Evolutionary conservation across 2,329 filamentous ascomycete species (phyloP), one percentile per base, ranked within the genome.

Genomic region (Penicillium sp.): DNA sequence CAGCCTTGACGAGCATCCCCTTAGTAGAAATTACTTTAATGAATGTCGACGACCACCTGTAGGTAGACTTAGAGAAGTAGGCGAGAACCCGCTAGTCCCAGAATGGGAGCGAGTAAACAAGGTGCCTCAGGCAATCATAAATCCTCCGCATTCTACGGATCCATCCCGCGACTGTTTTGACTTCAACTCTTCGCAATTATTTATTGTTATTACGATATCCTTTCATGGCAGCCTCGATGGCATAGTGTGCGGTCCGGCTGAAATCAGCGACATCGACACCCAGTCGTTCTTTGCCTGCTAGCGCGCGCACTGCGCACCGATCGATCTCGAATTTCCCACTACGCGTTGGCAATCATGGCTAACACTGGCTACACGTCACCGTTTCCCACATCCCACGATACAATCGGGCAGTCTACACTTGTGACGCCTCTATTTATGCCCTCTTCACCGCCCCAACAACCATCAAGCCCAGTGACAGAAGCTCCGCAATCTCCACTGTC

Each of bases 301-400:
- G 56, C 43, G 50, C 46, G 47, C 47, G 43, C 37, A 37, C 16
- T 50, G 46, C 24, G 35, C 54, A 50, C 47, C 52, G 11, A 27
- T 55, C 44, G 24, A 52, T 37, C 37, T 39, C 31, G 51, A 61
- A 51, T 56, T 52, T 56, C 50, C 52, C 55, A 31, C 41, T 19
- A 63, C 63, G 52, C 59, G 56, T 63, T 61, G 46, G 60, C 59
- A 56, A 70, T 50, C 60, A 78, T 78, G 76, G 71, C 72, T 41
- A 69, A 74, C 64, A 69, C 75, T 50, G 71, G 74, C 54, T 73
- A 69, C 60, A 71, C 68, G 36, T 77, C 74, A 47, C 73, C 74
- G 1, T 76, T 75, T 49, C 73, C 69, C 19, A 77, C 74, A 6
- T 71, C 75, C 51, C 77, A 79, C 63, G 77, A 79, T 55, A 78